Conservation (phyloP, 768 basidiomycete species). For the Tulasnella sp. region DNA sequence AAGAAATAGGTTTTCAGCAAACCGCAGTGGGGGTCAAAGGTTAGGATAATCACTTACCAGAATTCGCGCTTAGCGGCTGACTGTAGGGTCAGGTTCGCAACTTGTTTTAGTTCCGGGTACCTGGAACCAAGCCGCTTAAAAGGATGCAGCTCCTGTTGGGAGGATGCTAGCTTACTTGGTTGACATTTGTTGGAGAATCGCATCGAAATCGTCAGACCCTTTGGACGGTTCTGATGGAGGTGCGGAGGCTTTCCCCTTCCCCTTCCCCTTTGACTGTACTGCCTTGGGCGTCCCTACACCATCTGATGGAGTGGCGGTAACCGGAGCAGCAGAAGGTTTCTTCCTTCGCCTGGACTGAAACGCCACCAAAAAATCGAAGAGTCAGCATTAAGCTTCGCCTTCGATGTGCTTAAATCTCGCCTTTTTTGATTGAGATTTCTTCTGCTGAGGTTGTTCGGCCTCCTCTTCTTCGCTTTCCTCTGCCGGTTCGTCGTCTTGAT, state of each 20-base stretch:
- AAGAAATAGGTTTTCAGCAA: background rate
- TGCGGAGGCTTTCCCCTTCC: constrained; percentile 31
- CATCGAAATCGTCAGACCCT: constrained; percentile 71
- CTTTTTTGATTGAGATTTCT: constrained; percentile 12
- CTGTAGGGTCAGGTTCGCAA: background rate
- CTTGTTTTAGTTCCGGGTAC: background rate
- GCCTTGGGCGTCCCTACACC: background rate
- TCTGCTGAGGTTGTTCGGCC: constrained; percentile 32
- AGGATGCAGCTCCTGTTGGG: background rate
- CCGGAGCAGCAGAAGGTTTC: constrained; percentile 16
- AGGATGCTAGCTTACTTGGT: constrained; percentile 46
- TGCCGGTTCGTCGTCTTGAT: constrained; percentile 3
- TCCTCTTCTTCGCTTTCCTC: constrained; percentile 22
- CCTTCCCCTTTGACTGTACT: constrained; percentile 41
- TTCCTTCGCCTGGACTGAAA: constrained; percentile 33
- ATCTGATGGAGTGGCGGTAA: constrained; percentile 1
- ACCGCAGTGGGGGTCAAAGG: background rate
- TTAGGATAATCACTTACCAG: background rate
- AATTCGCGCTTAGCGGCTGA: background rate
- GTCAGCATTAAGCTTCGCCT: background rate
- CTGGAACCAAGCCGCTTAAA: background rate
- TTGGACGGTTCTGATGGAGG: constrained; percentile 43
- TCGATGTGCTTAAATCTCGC: too few relatives aligned
- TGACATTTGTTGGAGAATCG: constrained; percentile 76
- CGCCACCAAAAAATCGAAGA: constrained; percentile 22